Evolutionary conservation across 1,139 yeast genomes (phyloP), one percentile per base, ranked within the genome.

Genomic region (Hemisphaericaspora lyxosophila): DNA sequence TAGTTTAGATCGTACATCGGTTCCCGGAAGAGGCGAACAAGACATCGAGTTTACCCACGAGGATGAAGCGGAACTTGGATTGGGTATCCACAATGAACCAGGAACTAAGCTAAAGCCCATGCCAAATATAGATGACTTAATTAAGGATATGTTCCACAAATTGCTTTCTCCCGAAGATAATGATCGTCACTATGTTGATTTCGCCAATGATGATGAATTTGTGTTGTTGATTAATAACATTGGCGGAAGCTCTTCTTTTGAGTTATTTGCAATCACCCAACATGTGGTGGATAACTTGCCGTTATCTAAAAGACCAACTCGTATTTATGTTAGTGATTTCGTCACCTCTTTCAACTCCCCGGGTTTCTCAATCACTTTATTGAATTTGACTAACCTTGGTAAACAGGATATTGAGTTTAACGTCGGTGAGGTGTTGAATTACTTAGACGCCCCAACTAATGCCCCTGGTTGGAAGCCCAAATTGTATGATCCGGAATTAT

Each of bases 11-110:
- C 88, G 94, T 52, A 88, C 95, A 40, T 80, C 86, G 33, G 95
- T 88, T 30, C 97, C 97, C 3, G 96, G 95, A 5, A 75, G 82
- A 43, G 70, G 75, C 11, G 75, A 45, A 14, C 66, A 75, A 35
- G 74, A 82, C 45, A 63, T 62, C 26, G 69, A 65, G 31, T 63
- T 67, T 44, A 64, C 73, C 31, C 62, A 59, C 5, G 57, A 55
- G 3, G 64, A 77, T 40, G 89, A 87, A 57, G 83, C 85, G 51
- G 97, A 90, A 60, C 72, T 90, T 46, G 97, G 97, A 19, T 83
- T 90, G 80, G 97, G 97, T 35, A 90, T 90, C 45, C 97, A 90
- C 61, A 90, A 90, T 55, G 97, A 90, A 57, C 94, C 96, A 0
- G 97, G 97, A 41, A 70, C 78, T 46, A 78, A 83, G 48, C 60